These are phyloP conservation scores for Kodamaea fukazawae DNA, from an alignment of 805 yeast genomes.

Conservation along the genomic window DNA sequence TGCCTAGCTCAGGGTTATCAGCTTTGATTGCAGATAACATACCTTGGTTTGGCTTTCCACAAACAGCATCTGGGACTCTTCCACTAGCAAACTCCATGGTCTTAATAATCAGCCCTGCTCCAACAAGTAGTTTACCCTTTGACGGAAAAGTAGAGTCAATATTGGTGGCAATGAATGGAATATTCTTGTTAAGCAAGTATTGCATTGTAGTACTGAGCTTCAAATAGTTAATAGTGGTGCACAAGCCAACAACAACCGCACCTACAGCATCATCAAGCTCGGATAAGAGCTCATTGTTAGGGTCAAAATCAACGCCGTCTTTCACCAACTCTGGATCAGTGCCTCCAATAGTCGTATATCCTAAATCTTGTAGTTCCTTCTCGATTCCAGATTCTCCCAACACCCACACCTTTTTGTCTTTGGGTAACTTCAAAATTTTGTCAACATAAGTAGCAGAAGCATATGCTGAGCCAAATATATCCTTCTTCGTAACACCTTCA, in stretches of 20 bases:
- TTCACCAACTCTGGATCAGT: conserved; percentile 56
- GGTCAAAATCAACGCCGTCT: conserved; percentile 51
- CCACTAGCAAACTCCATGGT: conserved; percentile 71
- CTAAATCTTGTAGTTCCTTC: conserved; percentile 71
- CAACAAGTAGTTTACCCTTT: conserved; percentile 81
- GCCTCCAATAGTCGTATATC: conserved; percentile 81
- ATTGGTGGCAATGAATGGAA: conserved; percentile 87
- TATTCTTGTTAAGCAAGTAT: conserved; percentile 62
- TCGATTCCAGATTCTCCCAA: conserved; percentile 87
- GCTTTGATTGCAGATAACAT: conserved; percentile 90
- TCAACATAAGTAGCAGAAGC: conserved; percentile 86
- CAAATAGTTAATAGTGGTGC: conserved; percentile 72
- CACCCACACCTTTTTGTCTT: conserved; percentile 79
- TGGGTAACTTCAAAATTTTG: conserved; percentile 70
- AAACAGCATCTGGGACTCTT: conserved; percentile 74
- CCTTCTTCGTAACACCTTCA: conserved; percentile 50
- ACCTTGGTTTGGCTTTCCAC: conserved; percentile 88
- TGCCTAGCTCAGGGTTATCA: conserved; percentile 44
- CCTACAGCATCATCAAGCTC: conserved; percentile 73
- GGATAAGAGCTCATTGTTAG: conserved; percentile 51
- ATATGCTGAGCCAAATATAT: conserved; percentile 88
- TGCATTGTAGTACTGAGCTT: conserved; percentile 80
- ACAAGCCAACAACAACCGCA: conserved; percentile 88
- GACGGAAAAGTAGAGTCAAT: conserved; percentile 93
- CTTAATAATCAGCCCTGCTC: conserved; percentile 91